These are phyloP conservation scores for Russula sp. DNA, from an alignment of 768 basidiomycete species.

Conservation along the genomic window DNA sequence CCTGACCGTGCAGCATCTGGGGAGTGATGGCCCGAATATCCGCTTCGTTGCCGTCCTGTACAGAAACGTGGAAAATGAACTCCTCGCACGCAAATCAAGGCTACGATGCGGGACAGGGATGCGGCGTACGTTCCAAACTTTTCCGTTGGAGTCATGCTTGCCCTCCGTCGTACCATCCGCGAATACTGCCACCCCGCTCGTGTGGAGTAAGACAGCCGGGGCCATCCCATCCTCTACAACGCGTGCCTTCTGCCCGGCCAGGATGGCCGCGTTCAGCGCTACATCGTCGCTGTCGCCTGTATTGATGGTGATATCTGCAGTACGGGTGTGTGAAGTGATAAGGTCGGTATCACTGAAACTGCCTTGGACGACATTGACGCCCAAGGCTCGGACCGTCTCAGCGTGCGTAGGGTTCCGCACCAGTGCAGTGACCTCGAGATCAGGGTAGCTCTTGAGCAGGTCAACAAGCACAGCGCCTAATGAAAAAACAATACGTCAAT, in stretches of 20 bases:
- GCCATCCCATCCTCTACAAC: not conserved
- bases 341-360: conserved; percentile 5
- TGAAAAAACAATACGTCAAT: not conserved
- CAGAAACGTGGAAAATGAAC: not conserved
- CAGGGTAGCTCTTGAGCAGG: not conserved
- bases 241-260: conserved; percentile 14
- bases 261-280: conserved; percentile 6
- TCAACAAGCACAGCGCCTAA: conserved; percentile 13
- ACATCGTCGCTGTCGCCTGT: conserved; percentile 9
- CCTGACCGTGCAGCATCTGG: conserved; percentile 10
- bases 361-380: conserved; percentile 8
- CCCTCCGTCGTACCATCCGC: conserved; percentile 6
- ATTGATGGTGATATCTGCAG: conserved; percentile 10
- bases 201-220: conserved; percentile 7
- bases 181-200: conserved; percentile 15
- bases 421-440: conserved; percentile 13
- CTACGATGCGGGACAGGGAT: not conserved
- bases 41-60: conserved; percentile 15
- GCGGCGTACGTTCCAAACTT: conserved; percentile 15
- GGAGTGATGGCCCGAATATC: conserved; percentile 15
- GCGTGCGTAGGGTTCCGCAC: conserved; percentile 10
- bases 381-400: not conserved
- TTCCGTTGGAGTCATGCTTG: conserved; percentile 4
- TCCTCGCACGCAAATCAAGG: too few relatives aligned
- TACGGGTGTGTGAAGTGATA: conserved; percentile 1